A percentile compares a stretch with the other conserved stretches of the same genome.
Evolutionary conservation across 176 grass and related monocot species (phyloP).

Genomic region (Aechmea fasciata): DNA sequence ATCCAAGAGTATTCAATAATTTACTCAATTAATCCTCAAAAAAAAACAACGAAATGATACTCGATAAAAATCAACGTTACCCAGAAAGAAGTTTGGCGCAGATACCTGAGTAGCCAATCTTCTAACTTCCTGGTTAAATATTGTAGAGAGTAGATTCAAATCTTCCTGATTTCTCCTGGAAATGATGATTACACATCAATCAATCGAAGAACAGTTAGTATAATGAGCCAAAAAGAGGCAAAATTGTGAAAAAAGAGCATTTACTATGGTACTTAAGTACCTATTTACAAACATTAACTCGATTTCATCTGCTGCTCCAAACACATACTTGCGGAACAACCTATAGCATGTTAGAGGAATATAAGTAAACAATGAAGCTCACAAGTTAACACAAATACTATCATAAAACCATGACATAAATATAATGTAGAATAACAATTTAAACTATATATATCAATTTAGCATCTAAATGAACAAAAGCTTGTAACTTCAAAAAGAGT

Average conservation of each 20-base stretch:
- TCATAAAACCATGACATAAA: background rate
- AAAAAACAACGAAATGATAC: background rate
- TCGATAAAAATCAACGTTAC: background rate
- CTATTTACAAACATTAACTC: slow-evolving; percentile 66
- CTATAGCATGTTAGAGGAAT: slow-evolving; percentile 11
- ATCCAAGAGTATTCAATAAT: background rate
- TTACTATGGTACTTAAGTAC: slow-evolving; percentile 5
- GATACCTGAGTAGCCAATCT: slow-evolving; percentile 47
- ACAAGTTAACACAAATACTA: background rate
- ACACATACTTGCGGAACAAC: slow-evolving; percentile 46
- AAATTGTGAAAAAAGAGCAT: background rate
- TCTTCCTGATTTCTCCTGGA: slow-evolving; percentile 58
- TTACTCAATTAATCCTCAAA: background rate
- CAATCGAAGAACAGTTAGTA: background rate
- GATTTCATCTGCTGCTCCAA: slow-evolving; percentile 46
- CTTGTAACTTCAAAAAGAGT: background rate
- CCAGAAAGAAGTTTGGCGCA: too few relatives aligned
- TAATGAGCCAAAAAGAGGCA: background rate
- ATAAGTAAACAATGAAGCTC: background rate
- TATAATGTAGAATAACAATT: too few relatives aligned
- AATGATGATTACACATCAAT: background rate
- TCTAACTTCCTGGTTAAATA: slow-evolving; percentile 68
- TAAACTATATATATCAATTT: too few relatives aligned
- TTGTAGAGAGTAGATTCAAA: slow-evolving; percentile 41
- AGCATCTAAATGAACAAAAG: background rate